Evolutionary conservation across 108 stramenopile genomes (phyloP).

Genomic region (Cyclotella distinguenda): DNA sequence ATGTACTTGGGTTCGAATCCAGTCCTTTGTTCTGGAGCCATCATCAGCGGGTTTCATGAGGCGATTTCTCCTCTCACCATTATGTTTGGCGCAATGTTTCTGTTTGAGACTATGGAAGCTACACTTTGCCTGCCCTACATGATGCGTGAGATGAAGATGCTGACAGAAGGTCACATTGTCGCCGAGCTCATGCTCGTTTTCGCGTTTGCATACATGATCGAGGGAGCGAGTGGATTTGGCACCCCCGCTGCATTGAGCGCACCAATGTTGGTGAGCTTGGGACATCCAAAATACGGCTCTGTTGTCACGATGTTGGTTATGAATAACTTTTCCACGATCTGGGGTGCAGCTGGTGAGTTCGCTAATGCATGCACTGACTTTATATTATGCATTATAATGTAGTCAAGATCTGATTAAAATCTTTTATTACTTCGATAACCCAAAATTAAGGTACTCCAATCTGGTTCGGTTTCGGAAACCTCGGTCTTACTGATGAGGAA

Average conservation of each 20-base stretch:
- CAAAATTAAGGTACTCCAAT: constrained; percentile 61
- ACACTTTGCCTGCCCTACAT: constrained; percentile 69
- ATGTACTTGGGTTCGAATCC: constrained; percentile 64
- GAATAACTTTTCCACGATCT: constrained; percentile 72
- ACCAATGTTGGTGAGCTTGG: constrained; percentile 57
- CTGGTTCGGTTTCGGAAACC: constrained; percentile 55
- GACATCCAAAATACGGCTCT: constrained; percentile 52
- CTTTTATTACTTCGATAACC: too few species aligned
- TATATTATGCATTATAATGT: background rate
- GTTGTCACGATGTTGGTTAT: constrained; percentile 56
- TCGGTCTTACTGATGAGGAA: constrained; percentile 44
- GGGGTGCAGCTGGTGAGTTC: constrained; percentile 46
- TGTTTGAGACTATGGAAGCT: constrained; percentile 70
- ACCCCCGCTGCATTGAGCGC: constrained; percentile 67
- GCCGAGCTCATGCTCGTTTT: constrained; percentile 61
- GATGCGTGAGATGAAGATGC: constrained; percentile 69
- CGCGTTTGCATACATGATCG: constrained; percentile 63
- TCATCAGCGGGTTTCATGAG: constrained; percentile 58
- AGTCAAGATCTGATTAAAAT: too few species aligned
- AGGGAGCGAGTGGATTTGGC: constrained; percentile 69
- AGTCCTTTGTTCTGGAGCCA: constrained; percentile 33
- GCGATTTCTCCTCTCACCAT: constrained; percentile 53
- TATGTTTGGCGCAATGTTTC: constrained; percentile 60
- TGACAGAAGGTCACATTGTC: constrained; percentile 59
- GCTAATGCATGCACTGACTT: background rate